These are phyloP conservation scores for Cutaneotrichosporon cavernicola DNA, from an alignment of 1,284 basidiomycete genomes.

Conservation along the genomic window DNA sequence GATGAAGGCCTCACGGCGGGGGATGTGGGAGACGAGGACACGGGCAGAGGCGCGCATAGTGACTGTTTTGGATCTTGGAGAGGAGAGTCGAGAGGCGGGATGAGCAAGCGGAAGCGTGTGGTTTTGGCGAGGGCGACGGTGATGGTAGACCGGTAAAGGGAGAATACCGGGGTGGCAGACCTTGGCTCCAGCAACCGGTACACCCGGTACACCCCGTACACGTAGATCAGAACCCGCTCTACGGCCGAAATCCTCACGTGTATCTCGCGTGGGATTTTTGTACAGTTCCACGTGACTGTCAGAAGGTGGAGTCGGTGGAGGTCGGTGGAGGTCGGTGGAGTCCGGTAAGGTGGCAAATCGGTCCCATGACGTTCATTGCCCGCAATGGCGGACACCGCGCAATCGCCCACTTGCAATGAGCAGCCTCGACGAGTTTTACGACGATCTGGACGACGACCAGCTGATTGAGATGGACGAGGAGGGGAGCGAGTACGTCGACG, in stretches of 20 bases:
- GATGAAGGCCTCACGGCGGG: conserved; percentile 42
- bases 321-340: conserved; percentile 3
- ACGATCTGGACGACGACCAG: conserved; percentile 25
- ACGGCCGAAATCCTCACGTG: too few species aligned
- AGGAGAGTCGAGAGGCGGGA: conserved; percentile 3
- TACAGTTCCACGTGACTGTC: too few species aligned
- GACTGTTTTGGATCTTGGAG: not conserved
- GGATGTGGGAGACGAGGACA: conserved; percentile 18
- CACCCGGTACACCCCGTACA: too few species aligned
- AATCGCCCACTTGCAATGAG: not conserved
- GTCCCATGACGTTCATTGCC: not conserved
- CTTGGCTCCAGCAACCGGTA: not conserved
- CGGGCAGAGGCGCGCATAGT: conserved; percentile 19
- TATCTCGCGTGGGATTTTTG: not conserved
- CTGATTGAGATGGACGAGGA: conserved; percentile 22
- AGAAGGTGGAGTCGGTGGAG: not conserved
- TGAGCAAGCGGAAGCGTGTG: not conserved
- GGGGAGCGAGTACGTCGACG: conserved; percentile 27
- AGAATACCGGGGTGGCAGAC: not conserved
- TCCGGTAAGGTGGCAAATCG: conserved; percentile 9
- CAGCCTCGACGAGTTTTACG: conserved; percentile 9
- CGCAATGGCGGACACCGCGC: not conserved
- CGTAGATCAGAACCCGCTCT: not conserved
- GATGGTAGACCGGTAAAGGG: not conserved
- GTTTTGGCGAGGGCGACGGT: not conserved